Evolutionary conservation across 257 asterid genomes (phyloP), one percentile per base, ranked within the genome.

Genomic region (Agastache rugosa): DNA sequence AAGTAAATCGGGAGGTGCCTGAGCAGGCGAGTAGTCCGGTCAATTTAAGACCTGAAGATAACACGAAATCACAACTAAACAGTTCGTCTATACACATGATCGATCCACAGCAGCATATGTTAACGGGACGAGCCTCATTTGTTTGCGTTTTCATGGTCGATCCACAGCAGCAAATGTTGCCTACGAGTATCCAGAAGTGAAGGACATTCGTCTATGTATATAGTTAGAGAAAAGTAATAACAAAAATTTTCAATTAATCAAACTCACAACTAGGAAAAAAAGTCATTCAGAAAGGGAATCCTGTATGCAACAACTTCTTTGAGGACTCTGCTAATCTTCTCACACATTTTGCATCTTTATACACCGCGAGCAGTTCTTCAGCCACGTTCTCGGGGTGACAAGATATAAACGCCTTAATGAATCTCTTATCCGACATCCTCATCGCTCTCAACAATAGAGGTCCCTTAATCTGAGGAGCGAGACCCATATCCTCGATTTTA

Each of bases 341-440:
- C 27, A 90, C 83, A 48, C 85, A 63, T 84, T 88, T 92, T 45
- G 91, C 90, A 15, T 71, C 67, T 27, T 25, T 77, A 48, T 85
- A 92, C 48, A 62, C 84, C 0, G 72, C 62, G 60, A 77, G 75
- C 85, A 92, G 78, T 72, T 88, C 93, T 19, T 59, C 67, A 17
- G 89, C 87, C 74, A 86, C 85, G 2, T 77, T 80, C 63, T 69
- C 73, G 0, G 87, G 84, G 77, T 92, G 97, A 63, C 93, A 85
- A 50, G 47, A 77, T 45, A 90, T 75, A 74, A 87, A 92, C 25
- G 76, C 91, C 25, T 83, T 37, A 77, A 80, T 22, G 79, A 92
- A 90, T 65, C 93, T 83, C 72, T 89, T 79, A 42, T 92, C 96
- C 0, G 85, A 72, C 98, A 92, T 92, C 84, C 98, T 83, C 79